These are phyloP conservation scores for Backusella tuberculispora DNA, from an alignment of 192 early-diverging fungal genomes.

Conservation along the genomic window DNA sequence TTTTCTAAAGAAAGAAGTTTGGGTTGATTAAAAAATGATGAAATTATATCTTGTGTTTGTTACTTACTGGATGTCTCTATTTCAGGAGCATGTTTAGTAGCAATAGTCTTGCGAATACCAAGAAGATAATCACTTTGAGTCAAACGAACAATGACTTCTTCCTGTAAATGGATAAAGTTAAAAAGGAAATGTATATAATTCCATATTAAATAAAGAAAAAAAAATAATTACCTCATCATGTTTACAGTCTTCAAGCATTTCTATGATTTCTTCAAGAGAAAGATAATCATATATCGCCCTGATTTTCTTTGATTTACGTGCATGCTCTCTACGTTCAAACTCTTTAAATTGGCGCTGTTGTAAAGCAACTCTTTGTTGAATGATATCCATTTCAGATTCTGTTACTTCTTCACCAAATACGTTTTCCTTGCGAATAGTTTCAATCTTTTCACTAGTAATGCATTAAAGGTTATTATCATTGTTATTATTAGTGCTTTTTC, in stretches of 20 bases:
- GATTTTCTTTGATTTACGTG: slow-evolving; percentile 80
- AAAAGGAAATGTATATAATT: neutral
- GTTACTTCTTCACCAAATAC: slow-evolving; percentile 92
- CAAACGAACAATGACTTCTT: slow-evolving; percentile 87
- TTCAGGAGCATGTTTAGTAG: slow-evolving; percentile 62
- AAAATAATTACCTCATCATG: slow-evolving; percentile 71
- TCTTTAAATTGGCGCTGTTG: slow-evolving; percentile 91
- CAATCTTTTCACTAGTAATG: slow-evolving; percentile 65
- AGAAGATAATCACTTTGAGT: slow-evolving; percentile 75
- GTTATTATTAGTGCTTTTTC: neutral
- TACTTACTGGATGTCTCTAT: slow-evolving; percentile 45
- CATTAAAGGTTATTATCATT: neutral
- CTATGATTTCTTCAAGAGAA: slow-evolving; percentile 82
- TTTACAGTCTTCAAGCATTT: slow-evolving; percentile 75
- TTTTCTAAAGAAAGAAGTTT: slow-evolving; percentile 31
- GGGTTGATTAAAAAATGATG: neutral
- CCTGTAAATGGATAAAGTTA: slow-evolving; percentile 43
- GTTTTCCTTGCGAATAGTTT: slow-evolving; percentile 80
- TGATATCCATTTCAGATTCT: slow-evolving; percentile 87
- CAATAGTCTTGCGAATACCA: slow-evolving; percentile 71
- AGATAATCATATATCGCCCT: slow-evolving; percentile 78
- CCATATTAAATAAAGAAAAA: neutral
- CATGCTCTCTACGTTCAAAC: slow-evolving; percentile 81
- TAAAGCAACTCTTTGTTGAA: slow-evolving; percentile 87
- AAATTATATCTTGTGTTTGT: neutral